phyloP scores from a whole-genome alignment of 2,329 filamentous ascomycete species.

The Fusarium palustre region DNA sequence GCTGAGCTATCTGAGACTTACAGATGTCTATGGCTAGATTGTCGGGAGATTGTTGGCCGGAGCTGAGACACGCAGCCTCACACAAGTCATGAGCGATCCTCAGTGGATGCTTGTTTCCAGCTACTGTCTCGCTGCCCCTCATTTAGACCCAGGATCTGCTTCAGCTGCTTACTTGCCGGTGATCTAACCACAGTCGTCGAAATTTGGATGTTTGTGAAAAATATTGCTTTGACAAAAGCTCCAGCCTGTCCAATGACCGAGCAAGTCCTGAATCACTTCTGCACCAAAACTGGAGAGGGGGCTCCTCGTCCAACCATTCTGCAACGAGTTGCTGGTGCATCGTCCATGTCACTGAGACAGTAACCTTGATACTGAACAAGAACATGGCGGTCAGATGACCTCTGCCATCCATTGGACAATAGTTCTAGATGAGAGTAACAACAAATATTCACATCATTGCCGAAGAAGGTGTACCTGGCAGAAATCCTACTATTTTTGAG shows the following conservation, averaged over 20 bases:
- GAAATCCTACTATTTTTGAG: neutral
- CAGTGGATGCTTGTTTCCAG: neutral
- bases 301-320: neutral
- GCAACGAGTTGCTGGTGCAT: neutral
- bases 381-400: neutral
- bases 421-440: neutral
- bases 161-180: neutral
- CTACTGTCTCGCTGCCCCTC: neutral
- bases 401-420: neutral
- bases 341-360: neutral
- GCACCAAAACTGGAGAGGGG: neutral
- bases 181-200: neutral
- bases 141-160: neutral
- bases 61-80: conserved; percentile 6
- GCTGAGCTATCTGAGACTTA: neutral
- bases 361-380: neutral
- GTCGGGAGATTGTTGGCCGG: neutral
- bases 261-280: neutral
- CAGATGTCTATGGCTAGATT: neutral
- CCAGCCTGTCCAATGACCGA: neutral
- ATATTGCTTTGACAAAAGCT: neutral
- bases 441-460: neutral
- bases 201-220: neutral
- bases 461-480: neutral
- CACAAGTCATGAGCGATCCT: neutral